Evolutionary conservation across 768 basidiomycete genomes (phyloP).

Genomic region (Lentinula edodes): DNA sequence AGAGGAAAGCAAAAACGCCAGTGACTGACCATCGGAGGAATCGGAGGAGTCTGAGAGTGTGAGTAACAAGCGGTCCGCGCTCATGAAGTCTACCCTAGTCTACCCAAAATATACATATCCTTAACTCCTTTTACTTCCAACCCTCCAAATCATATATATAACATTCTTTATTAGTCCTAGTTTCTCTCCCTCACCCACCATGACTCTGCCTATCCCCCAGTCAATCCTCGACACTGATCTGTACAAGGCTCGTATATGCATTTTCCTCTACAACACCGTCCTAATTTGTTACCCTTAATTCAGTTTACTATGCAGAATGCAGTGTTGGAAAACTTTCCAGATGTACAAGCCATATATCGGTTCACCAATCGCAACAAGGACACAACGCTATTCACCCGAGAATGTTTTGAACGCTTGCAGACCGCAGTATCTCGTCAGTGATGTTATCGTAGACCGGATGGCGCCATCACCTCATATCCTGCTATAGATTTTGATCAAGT

Average conservation of each 20-base stretch:
- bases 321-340: conserved; percentile 71
- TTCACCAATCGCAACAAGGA: conserved; percentile 75
- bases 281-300: no score
- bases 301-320: conserved; percentile 97
- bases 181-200: neutral
- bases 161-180: neutral
- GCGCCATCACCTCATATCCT: conserved; percentile 1
- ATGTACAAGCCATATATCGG: conserved; percentile 61
- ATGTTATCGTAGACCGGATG: conserved; percentile 1
- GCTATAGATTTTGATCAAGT: conserved; percentile 64
- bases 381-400: conserved; percentile 53
- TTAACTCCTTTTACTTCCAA: neutral
- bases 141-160: neutral
- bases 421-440: conserved; percentile 49
- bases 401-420: conserved; percentile 57
- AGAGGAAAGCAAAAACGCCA: neutral
- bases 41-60: neutral
- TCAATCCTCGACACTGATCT: conserved; percentile 91
- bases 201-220: conserved; percentile 15
- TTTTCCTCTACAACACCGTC: neutral
- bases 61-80: neutral
- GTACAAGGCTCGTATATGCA: conserved; percentile 64
- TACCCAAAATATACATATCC: neutral
- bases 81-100: no score
- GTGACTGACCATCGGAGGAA: neutral